phyloP scores from a whole-genome alignment of 306 rosid genomes.

The Biancaea sappan region DNA sequence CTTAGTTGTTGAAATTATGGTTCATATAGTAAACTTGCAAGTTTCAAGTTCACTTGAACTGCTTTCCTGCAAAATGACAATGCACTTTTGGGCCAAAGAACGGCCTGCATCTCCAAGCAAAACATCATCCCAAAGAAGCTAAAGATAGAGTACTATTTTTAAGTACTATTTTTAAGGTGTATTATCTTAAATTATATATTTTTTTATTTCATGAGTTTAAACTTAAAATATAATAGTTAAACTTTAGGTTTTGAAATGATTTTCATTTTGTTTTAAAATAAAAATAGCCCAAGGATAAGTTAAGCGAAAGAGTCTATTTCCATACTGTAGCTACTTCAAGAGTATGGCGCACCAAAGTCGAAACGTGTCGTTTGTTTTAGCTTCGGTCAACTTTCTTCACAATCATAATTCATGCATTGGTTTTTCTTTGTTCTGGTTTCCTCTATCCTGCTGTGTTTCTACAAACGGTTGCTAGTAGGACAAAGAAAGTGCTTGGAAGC shows the following conservation, averaged over 20 bases:
- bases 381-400: neutral
- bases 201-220: too few relatives aligned
- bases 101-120: neutral
- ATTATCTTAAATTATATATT: too few relatives aligned
- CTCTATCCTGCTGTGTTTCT: neutral
- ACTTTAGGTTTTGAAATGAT: too few relatives aligned
- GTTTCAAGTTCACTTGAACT: slow-evolving; percentile 18
- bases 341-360: neutral
- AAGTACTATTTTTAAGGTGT: too few relatives aligned
- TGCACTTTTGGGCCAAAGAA: slow-evolving; percentile 2
- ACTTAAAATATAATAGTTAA: too few relatives aligned
- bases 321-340: neutral
- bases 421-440: neutral
- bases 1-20: neutral
- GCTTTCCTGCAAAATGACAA: slow-evolving; percentile 17
- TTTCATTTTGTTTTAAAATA: too few relatives aligned
- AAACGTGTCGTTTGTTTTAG: neutral
- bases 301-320: too few relatives aligned
- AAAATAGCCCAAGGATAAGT: too few relatives aligned
- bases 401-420: neutral
- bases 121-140: neutral
- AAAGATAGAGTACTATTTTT: too few relatives aligned
- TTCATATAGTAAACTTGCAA: neutral
- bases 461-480: neutral
- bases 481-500: neutral